phyloP scores from a whole-genome alignment of 345 rosid species.

The Triadica sebifera region DNA sequence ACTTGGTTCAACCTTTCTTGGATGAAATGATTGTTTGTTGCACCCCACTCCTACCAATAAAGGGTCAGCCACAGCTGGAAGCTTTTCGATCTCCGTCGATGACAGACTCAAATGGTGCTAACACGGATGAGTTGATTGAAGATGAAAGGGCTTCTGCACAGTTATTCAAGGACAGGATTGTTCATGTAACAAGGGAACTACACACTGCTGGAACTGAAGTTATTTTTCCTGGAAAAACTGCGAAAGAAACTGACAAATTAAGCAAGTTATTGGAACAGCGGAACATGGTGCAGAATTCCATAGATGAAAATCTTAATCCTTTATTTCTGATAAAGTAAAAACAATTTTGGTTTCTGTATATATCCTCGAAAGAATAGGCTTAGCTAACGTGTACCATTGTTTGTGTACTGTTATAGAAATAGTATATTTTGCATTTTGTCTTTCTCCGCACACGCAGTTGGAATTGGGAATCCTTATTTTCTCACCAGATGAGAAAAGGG shows the following conservation, averaged over 20 bases:
- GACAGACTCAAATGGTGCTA: constrained; percentile 7
- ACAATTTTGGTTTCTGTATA: background rate
- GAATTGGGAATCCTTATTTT: no score
- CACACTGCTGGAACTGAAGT: constrained; percentile 18
- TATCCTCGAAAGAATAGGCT: background rate
- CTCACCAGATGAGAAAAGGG: no score
- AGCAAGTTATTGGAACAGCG: constrained; percentile 67
- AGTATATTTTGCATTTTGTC: no score
- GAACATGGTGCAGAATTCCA: constrained; percentile 59
- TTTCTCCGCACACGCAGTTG: no score
- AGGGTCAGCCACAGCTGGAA: constrained; percentile 17
- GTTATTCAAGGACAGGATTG: constrained; percentile 7
- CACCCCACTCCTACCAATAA: constrained; percentile 23
- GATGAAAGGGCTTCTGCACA: constrained; percentile 26
- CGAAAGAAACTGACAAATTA: constrained; percentile 40
- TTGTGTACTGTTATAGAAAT: no score
- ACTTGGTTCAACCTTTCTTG: constrained; percentile 53
- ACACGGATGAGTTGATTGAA: constrained; percentile 9
- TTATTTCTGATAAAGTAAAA: constrained; percentile 41
- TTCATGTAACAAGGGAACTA: background rate
- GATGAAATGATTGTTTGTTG: constrained; percentile 65
- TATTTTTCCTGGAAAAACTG: constrained; percentile 9
- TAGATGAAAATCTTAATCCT: constrained; percentile 60
- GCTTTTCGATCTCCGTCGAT: constrained; percentile 14
- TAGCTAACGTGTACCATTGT: background rate